Conservation (phyloP, 495 filamentous ascomycete genomes). For the Cenococcum geophilum region DNA sequence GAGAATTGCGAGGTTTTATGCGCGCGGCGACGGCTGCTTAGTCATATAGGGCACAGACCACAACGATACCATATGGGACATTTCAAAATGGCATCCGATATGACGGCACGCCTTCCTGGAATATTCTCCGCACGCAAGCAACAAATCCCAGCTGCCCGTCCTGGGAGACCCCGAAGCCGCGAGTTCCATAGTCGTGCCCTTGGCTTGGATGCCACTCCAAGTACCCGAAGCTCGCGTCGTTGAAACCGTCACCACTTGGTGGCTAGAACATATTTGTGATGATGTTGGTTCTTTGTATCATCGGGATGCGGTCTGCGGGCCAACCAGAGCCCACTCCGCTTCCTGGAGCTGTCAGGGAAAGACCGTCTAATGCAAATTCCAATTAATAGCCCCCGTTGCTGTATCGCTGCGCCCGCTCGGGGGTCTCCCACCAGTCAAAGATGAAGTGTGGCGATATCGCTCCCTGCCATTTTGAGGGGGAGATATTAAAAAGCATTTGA, state of each 20-base stretch:
- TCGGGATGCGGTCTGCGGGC: background rate
- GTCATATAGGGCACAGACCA: background rate
- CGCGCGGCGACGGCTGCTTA: slow-evolving; percentile 13
- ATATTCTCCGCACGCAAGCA: no score
- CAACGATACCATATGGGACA: no score
- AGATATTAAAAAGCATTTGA: no score
- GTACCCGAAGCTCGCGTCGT: background rate
- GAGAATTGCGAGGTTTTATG: slow-evolving; percentile 16
- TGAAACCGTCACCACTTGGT: background rate
- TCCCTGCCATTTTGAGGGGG: no score
- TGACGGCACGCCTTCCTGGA: no score
- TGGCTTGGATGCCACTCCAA: no score
- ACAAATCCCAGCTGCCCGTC: no score
- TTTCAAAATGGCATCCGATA: no score
- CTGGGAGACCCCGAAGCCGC: no score
- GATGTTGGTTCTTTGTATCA: background rate
- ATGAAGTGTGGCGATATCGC: no score
- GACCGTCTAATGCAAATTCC: background rate
- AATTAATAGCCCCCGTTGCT: background rate
- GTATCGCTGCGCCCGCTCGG: background rate
- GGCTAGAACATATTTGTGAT: background rate
- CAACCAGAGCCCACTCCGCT: background rate
- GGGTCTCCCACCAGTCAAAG: no score
- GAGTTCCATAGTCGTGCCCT: no score
- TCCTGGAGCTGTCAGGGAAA: background rate